A percentile compares a stretch with the other conserved stretches of the same genome.
Evolutionary conservation across 1,139 yeast genomes (phyloP).

Genomic region (Taphrina deformans): DNA sequence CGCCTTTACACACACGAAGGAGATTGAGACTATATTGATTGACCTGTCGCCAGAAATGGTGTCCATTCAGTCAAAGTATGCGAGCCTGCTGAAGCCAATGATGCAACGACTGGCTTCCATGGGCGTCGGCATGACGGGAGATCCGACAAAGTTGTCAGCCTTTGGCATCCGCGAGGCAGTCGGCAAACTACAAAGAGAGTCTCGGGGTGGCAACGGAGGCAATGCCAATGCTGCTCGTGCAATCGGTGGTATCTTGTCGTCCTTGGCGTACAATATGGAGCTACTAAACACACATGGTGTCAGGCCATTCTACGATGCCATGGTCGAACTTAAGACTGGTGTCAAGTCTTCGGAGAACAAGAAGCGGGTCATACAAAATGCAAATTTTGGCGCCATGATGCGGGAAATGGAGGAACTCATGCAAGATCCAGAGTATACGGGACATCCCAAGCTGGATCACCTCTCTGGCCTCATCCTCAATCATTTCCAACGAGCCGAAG

Average conservation of each 20-base stretch:
- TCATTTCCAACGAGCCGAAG: slow-evolving; percentile 37
- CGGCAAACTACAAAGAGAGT: slow-evolving; percentile 43
- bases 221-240: slow-evolving; percentile 38
- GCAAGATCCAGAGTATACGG: slow-evolving; percentile 50
- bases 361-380: slow-evolving; percentile 59
- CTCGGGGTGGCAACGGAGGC: slow-evolving; percentile 43
- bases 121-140: slow-evolving; percentile 51
- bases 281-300: slow-evolving; percentile 77
- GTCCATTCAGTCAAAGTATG: slow-evolving; percentile 55
- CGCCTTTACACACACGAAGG: slow-evolving; percentile 72
- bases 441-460: slow-evolving; percentile 69
- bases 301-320: slow-evolving; percentile 63
- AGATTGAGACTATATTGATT: slow-evolving; percentile 60
- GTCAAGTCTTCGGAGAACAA: slow-evolving; percentile 58
- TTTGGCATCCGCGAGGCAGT: slow-evolving; percentile 73
- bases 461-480: slow-evolving; percentile 37
- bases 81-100: slow-evolving; percentile 64
- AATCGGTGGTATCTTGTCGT: slow-evolving; percentile 56
- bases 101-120: slow-evolving; percentile 65
- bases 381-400: slow-evolving; percentile 52
- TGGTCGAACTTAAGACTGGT: slow-evolving; percentile 39
- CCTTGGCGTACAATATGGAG: slow-evolving; percentile 62
- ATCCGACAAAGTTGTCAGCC: slow-evolving; percentile 67
- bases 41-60: slow-evolving; percentile 56
- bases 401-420: slow-evolving; percentile 52